Evolutionary conservation across 495 filamentous ascomycete species (phyloP), one percentile per base, ranked within the genome.

Genomic region (Chaetomium fimeti): DNA sequence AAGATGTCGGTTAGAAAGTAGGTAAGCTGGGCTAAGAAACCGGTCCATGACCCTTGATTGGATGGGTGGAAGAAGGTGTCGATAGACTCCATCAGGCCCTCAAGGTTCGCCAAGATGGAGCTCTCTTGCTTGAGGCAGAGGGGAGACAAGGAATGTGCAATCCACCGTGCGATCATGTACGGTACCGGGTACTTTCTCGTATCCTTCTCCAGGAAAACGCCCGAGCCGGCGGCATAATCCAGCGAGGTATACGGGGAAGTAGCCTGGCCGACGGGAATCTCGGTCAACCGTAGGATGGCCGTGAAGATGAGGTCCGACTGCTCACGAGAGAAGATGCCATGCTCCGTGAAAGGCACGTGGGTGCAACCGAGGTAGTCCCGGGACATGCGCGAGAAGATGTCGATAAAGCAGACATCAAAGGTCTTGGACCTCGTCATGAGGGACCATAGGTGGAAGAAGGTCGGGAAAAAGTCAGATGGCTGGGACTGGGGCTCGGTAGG

Each of bases 11-110:
- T 87, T 3, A 98, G 82, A 75, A 95, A 97, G 75, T 90, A 97
- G 28, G 95, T 89, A 54, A 99, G 80, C 71, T 97, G 93, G 0
- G 91, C 88, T 20, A 99, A 78, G 55, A 91, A 91, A 72, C 87
- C 91, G 0, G 93, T 97, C 94, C 94, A 99, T 45, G 72, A 78
- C 11, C 94, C 94, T 53, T 94, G 91, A 74, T 99, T 99, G 13
- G 95, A 98, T 20, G 94, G 94, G 67, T 99, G 94, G 81, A 97
- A 99, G 78, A 98, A 99, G 2, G 94, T 99, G 73, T 99, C 94
- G 52, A 98, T 89, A 16, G 91, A 95, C 72, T 98, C 89, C 66
- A 99, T 91, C 45, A 99, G 81, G 9, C 92, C 94, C 73, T 99
- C 95, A 2, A 99, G 85, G 64, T 89, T 91, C 28, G 88, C 82